Percentiles rank a stretch among this genome's conserved stretches.
Evolutionary conservation across 768 basidiomycete species (phyloP).

Genomic region (Lactifluus pinguis): DNA sequence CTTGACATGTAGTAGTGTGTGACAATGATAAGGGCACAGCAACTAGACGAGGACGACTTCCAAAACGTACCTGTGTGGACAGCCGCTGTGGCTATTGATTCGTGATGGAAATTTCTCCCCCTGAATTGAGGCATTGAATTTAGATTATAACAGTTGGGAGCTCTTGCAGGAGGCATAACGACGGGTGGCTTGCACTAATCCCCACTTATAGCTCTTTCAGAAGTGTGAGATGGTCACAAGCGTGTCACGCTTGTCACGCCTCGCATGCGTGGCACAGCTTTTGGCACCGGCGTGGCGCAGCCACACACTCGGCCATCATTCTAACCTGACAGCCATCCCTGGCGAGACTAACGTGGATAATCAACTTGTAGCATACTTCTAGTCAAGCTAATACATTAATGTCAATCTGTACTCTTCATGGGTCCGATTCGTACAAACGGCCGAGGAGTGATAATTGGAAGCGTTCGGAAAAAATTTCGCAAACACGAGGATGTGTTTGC

Average conservation of each 20-base stretch:
- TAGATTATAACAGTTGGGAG: not conserved
- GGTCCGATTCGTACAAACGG: not conserved
- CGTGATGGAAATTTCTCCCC: not conserved
- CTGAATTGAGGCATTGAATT: conserved; percentile 4
- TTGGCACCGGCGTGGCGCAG: no score
- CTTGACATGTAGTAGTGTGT: not conserved
- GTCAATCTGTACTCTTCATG: not conserved
- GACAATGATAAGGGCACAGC: not conserved
- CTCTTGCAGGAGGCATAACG: not conserved
- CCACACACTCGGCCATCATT: no score
- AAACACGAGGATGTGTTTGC: no score
- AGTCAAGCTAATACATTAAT: not conserved
- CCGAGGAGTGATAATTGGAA: not conserved
- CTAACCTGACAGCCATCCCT: no score
- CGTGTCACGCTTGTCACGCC: no score
- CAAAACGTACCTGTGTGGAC: not conserved
- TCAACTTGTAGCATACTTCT: no score
- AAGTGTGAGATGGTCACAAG: no score
- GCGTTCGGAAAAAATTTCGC: no score
- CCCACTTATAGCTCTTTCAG: not conserved
- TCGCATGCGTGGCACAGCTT: no score
- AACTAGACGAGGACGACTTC: not conserved
- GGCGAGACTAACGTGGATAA: no score
- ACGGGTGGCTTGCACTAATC: not conserved
- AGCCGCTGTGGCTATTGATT: not conserved